phyloP scores from a whole-genome alignment of 352 stramenopile species.

The Phytophthora palmivora region DNA sequence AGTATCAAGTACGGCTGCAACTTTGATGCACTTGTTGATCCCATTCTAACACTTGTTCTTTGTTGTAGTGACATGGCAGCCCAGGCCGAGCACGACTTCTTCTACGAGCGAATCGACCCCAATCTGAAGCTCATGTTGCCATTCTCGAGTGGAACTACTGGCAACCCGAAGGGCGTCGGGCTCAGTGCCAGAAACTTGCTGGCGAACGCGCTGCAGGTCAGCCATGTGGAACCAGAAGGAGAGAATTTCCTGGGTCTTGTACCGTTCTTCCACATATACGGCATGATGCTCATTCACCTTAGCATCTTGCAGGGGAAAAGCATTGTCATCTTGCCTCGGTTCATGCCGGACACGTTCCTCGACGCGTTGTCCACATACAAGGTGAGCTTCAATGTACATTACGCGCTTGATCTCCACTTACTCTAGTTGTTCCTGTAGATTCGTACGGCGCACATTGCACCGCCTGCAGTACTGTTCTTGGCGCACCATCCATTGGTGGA shows the following conservation, averaged over 20 bases:
- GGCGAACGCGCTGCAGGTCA: slow-evolving; percentile 89
- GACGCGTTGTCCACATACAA: slow-evolving; percentile 71
- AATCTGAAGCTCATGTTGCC: slow-evolving; percentile 71
- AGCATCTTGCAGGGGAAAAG: slow-evolving; percentile 80
- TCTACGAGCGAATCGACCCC: slow-evolving; percentile 64
- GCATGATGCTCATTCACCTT: slow-evolving; percentile 86
- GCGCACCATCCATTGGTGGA: slow-evolving; percentile 76
- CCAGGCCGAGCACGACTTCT: slow-evolving; percentile 48
- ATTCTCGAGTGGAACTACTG: slow-evolving; percentile 94
- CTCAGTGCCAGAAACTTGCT: slow-evolving; percentile 92
- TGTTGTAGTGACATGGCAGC: slow-evolving; percentile 40
- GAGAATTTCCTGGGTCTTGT: slow-evolving; percentile 70
- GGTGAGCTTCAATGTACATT: slow-evolving; percentile 13
- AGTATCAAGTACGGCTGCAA: slow-evolving; percentile 52
- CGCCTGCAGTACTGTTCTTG: slow-evolving; percentile 51
- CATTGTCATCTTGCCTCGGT: slow-evolving; percentile 89
- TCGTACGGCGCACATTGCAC: slow-evolving; percentile 76
- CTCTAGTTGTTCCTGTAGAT: slow-evolving; percentile 33
- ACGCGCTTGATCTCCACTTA: slow-evolving; percentile 3
- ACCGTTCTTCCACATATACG: slow-evolving; percentile 98
- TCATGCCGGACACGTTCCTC: slow-evolving; percentile 93
- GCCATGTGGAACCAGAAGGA: slow-evolving; percentile 65
- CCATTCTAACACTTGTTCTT: slow-evolving; percentile 1
- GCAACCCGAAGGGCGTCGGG: slow-evolving; percentile 78
- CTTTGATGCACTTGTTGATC: no score